Percentiles rank a stretch among this genome's conserved stretches.
phyloP scores from a whole-genome alignment of 2,329 filamentous ascomycete genomes.

The Rosellinia necatrix region DNA sequence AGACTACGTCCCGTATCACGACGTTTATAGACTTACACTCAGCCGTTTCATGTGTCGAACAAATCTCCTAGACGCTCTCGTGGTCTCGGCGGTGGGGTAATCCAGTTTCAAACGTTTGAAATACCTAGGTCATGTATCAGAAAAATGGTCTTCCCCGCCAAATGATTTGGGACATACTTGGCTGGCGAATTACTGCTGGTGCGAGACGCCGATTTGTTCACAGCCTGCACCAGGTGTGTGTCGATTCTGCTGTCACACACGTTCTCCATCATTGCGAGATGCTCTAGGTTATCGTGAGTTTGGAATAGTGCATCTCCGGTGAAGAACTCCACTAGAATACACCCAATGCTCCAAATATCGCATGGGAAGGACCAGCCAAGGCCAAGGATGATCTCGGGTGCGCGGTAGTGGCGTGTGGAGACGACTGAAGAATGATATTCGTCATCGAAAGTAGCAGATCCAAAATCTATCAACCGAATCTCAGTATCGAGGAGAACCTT shows the following conservation, averaged over 20 bases:
- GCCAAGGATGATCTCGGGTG: constrained; percentile 72
- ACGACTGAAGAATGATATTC: constrained; percentile 75
- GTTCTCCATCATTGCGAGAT: constrained; percentile 77
- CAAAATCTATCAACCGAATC: constrained; percentile 73
- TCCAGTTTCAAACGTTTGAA: constrained; percentile 70
- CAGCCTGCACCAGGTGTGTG: constrained; percentile 59
- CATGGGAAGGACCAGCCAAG: constrained; percentile 74
- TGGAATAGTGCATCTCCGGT: constrained; percentile 74
- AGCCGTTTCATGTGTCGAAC: constrained; percentile 75
- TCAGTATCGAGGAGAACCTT: constrained; percentile 70
- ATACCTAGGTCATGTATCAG: constrained; percentile 54
- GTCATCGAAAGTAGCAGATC: constrained; percentile 73
- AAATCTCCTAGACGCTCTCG: constrained; percentile 66
- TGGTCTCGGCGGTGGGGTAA: constrained; percentile 67
- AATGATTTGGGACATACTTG: constrained; percentile 52
- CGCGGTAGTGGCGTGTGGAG: constrained; percentile 71
- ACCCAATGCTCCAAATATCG: constrained; percentile 76
- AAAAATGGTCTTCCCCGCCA: neutral
- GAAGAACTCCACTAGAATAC: constrained; percentile 73
- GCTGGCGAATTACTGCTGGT: constrained; percentile 64
- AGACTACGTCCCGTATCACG: constrained; percentile 21
- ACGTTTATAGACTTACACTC: constrained; percentile 53
- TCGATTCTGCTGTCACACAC: constrained; percentile 66
- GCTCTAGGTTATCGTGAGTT: constrained; percentile 73
- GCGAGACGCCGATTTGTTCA: constrained; percentile 61